phyloP scores from a whole-genome alignment of 1,139 yeast genomes.

The Tardiomyces depauwii region DNA sequence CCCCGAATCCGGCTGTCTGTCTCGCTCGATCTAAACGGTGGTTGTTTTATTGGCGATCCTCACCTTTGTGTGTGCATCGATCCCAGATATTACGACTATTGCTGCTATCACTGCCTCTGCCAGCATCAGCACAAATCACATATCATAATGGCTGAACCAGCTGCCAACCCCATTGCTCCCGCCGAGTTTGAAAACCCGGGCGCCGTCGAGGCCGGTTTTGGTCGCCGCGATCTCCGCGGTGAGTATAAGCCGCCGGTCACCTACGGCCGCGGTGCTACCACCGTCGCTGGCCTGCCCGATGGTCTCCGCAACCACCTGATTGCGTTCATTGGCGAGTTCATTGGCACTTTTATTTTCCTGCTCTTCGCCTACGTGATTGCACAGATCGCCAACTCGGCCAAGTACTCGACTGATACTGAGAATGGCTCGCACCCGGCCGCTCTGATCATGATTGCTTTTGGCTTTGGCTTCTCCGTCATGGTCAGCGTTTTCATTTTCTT shows the following conservation, averaged over 20 bases:
- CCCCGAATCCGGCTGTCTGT: no score
- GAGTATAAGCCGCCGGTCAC: background rate
- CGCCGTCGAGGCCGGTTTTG: background rate
- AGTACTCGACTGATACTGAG: constrained; percentile 13
- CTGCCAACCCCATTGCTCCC: background rate
- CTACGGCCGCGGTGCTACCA: background rate
- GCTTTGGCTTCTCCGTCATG: constrained; percentile 82
- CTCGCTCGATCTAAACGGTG: no score
- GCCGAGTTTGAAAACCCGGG: background rate
- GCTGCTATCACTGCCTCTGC: no score
- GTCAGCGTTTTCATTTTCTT: constrained; percentile 63
- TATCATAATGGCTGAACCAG: background rate
- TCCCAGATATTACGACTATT: no score
- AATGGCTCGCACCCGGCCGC: constrained; percentile 52
- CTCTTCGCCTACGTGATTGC: constrained; percentile 80
- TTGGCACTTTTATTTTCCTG: constrained; percentile 77
- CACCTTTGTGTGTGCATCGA: no score
- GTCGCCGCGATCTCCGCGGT: background rate
- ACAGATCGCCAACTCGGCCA: constrained; percentile 47
- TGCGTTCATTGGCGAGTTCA: constrained; percentile 56
- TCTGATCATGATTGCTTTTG: constrained; percentile 70
- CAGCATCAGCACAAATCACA: no score
- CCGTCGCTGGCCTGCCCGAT: constrained; percentile 27
- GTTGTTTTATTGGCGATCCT: no score
- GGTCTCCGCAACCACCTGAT: constrained; percentile 39